Conservation (phyloP, 108 stramenopile genomes). For the Epithemia pelagica region DNA sequence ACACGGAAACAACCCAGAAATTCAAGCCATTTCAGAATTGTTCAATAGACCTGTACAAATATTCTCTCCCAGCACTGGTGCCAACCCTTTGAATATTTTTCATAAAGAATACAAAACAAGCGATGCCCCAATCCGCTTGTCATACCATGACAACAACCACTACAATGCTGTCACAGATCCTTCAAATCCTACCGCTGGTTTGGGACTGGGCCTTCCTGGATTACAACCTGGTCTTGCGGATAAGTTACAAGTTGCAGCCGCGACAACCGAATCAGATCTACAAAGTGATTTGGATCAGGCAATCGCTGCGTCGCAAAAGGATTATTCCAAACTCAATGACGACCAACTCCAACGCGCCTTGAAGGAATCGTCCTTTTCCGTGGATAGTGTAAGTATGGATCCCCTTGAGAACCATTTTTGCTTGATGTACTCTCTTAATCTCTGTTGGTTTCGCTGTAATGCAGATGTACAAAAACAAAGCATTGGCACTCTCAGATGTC, state of each 20-base stretch:
- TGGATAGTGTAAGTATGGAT: slow-evolving; percentile 21
- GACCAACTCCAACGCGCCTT: slow-evolving; percentile 48
- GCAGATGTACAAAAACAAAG: slow-evolving; percentile 53
- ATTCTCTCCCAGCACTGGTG: slow-evolving; percentile 58
- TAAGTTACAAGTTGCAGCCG: slow-evolving; percentile 66
- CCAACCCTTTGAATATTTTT: slow-evolving; percentile 76
- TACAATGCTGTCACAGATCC: slow-evolving; percentile 84
- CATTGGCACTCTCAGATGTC: slow-evolving; percentile 59
- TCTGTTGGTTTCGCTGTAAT: background rate
- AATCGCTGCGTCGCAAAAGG: background rate
- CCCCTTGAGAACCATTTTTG: background rate
- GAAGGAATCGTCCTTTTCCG: slow-evolving; percentile 34
- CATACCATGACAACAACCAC: slow-evolving; percentile 82
- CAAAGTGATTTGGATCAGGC: background rate
- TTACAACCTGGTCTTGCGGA: slow-evolving; percentile 75
- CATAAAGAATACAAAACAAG: slow-evolving; percentile 61
- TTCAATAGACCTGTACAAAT: slow-evolving; percentile 92
- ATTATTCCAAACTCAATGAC: slow-evolving; percentile 26
- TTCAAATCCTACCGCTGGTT: slow-evolving; percentile 66
- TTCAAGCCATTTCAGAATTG: slow-evolving; percentile 93
- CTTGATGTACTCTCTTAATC: no score
- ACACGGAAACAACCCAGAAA: slow-evolving; percentile 96
- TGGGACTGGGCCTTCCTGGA: slow-evolving; percentile 75
- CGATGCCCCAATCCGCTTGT: slow-evolving; percentile 69
- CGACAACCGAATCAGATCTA: slow-evolving; percentile 49